These are phyloP conservation scores for Chlamydomonas schloesseri DNA, from an alignment of 139 green algal genomes.

Conservation along the genomic window DNA sequence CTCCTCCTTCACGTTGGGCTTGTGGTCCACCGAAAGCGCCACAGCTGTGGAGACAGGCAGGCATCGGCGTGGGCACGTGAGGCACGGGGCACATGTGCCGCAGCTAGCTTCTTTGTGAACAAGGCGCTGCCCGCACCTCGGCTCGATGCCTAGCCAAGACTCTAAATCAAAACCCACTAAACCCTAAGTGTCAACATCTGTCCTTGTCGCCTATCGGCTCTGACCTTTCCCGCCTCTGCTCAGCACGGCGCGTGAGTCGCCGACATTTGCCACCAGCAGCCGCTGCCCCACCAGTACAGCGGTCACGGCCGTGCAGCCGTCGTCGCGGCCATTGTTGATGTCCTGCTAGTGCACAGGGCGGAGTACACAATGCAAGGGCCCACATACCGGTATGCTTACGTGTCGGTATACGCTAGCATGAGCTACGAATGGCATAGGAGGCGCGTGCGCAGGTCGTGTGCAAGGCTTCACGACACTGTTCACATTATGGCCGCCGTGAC, in stretches of 20 bases:
- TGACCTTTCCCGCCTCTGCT: slow-evolving; percentile 79
- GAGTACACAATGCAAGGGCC: too few relatives aligned
- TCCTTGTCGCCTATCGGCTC: background rate
- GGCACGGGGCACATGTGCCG: background rate
- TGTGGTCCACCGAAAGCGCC: slow-evolving; percentile 87
- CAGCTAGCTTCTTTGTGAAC: too few relatives aligned
- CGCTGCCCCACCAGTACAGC: slow-evolving; percentile 79
- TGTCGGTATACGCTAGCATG: too few relatives aligned
- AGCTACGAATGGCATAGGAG: too few relatives aligned
- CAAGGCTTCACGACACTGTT: too few relatives aligned
- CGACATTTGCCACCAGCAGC: slow-evolving; percentile 91
- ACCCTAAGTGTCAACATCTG: too few relatives aligned
- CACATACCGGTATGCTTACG: too few relatives aligned
- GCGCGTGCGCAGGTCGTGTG: too few relatives aligned
- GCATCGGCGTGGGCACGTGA: background rate
- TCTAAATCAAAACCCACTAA: too few relatives aligned
- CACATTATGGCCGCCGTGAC: too few relatives aligned
- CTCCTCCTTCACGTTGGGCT: slow-evolving; percentile 94
- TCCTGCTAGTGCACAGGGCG: slow-evolving; percentile 55
- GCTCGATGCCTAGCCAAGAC: too few relatives aligned
- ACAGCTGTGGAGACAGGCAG: background rate
- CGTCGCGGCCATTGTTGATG: slow-evolving; percentile 71
- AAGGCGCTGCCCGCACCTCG: too few relatives aligned
- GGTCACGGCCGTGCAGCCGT: slow-evolving; percentile 91
- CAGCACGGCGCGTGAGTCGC: slow-evolving; percentile 92